Percentiles rank a stretch among this genome's conserved stretches.
Evolutionary conservation across 495 filamentous ascomycete species (phyloP).

Genomic region (Rusavskia elegans): DNA sequence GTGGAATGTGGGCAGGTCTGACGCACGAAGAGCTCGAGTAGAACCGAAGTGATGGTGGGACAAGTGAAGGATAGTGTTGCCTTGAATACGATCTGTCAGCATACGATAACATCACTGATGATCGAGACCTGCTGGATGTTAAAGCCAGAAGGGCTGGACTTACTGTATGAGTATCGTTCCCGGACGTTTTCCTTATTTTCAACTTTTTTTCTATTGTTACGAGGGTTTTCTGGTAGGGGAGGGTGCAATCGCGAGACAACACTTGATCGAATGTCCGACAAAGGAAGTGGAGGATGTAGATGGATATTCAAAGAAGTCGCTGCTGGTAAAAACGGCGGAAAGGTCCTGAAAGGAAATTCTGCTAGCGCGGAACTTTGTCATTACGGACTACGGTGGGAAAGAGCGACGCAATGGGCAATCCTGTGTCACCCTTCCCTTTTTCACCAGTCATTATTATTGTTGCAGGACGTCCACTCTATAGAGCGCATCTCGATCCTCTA

Average conservation of each 20-base stretch:
- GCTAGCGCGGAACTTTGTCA: not conserved
- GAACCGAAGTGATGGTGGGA: no score
- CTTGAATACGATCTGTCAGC: no score
- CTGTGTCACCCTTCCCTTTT: not conserved
- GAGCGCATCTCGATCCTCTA: no score
- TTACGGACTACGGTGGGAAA: not conserved
- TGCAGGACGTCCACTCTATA: no score
- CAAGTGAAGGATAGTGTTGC: no score
- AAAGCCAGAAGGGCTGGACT: not conserved
- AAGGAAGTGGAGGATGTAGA: not conserved
- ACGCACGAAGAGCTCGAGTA: not conserved
- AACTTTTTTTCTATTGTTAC: conserved; percentile 35
- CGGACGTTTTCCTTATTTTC: conserved; percentile 22
- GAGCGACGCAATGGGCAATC: not conserved
- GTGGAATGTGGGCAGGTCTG: not conserved
- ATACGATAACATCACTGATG: no score
- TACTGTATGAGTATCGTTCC: conserved; percentile 14
- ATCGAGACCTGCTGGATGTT: no score
- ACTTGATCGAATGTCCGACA: conserved; percentile 1
- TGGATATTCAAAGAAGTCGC: not conserved
- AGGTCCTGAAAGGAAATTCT: conserved; percentile 3
- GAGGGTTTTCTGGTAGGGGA: conserved; percentile 15
- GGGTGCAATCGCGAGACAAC: conserved; percentile 7
- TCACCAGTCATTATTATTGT: no score
- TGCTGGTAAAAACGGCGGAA: not conserved